Base-by-base conservation (phyloP, 495 filamentous ascomycete genomes). In the Paragyromitra xinjiangensis region DNA sequence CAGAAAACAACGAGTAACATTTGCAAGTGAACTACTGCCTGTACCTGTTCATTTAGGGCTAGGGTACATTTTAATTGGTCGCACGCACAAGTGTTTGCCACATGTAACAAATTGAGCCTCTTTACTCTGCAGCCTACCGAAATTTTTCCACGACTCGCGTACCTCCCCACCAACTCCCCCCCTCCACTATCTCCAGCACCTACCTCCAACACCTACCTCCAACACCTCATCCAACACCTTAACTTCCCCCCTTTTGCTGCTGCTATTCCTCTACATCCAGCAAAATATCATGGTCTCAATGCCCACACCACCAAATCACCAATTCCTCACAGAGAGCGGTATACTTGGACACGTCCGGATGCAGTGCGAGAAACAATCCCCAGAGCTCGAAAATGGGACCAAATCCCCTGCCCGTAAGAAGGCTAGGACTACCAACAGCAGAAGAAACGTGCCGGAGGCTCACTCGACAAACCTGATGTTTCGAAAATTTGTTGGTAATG, bases 401-500 rank as follows among this genome's bases (percentile, higher is more conserved):
- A 63, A 40, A 29, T 42, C 29, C 0, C 66, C 58, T 29, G 40
- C 62, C 34, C 37, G 14, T 39, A 79, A 79, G 44, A 78, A 29
- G 61, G 7, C 59, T 4, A 78, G 63, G 24, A 67, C 51, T 29
- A 44, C 65, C 11, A 55, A 72, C 44, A 19, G 29, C 50, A 24
- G 26, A 66, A 39, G 34, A 8, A 65, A 45, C 22, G 6, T 29
- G 24, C 61, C 29, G 7, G 61, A 73, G 29, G 24, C 61, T 8
- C 69, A 66, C 37, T 66, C 74, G 42, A 59, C 77, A 19, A 78
- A 53, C 39, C 34, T 40, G 22, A 70, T 81, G 39, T 81, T 81
- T 26, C 71, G 68, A 51, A 81, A 79, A 55, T 82, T 82, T 48
- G 80, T 82, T 12, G 68, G 40, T 42, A 82, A 82, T 39, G 81